Conservation (phyloP, 2,329 filamentous ascomycete genomes). For the Microdochium nivale region DNA sequence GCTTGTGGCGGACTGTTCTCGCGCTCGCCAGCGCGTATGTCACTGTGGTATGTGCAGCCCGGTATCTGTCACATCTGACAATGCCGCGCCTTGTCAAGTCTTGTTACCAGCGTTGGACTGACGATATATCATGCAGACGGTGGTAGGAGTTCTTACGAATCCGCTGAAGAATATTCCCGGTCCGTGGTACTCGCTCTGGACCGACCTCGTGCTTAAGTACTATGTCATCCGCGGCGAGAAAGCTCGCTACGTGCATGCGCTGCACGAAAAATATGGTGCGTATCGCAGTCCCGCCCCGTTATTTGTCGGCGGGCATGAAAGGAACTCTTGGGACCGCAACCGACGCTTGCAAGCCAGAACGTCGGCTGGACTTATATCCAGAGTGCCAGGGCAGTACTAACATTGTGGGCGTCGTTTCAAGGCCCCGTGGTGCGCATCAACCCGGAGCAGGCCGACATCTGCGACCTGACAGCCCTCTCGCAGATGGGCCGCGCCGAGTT, state of each 20-base stretch:
- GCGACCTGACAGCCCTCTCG: neutral
- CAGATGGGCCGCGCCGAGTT: neutral
- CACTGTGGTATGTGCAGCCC: neutral
- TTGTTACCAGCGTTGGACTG: no score
- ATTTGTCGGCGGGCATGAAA: no score
- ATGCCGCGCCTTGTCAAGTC: no score
- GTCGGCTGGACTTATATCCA: no score
- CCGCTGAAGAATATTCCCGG: neutral
- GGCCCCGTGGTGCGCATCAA: neutral
- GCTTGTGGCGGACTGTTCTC: neutral
- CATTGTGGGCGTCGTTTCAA: no score
- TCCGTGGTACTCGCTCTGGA: neutral
- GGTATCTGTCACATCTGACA: no score
- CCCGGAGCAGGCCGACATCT: neutral
- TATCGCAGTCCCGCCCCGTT: no score
- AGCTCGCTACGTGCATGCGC: neutral
- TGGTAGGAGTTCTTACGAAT: neutral
- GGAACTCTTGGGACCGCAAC: neutral
- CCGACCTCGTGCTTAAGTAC: neutral
- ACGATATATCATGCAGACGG: neutral
- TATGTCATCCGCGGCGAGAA: neutral
- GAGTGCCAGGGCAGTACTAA: no score
- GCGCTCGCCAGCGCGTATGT: neutral
- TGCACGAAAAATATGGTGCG: neutral
- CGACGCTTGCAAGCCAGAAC: no score